Evolutionary conservation across 441 rosid species (phyloP).

Genomic region (Bruguiera hainesii): DNA sequence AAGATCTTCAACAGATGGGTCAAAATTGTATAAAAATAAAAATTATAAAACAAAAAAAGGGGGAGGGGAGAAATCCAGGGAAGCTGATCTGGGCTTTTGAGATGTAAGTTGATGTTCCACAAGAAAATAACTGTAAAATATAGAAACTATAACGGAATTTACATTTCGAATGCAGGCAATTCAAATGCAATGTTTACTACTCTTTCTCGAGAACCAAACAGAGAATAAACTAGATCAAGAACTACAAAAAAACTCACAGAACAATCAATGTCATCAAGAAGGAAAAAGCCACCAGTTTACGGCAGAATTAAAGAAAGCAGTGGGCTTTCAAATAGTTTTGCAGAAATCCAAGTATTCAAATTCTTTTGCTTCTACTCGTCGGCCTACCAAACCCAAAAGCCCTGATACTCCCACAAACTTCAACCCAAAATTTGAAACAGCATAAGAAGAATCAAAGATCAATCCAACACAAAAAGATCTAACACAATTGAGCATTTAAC

Average conservation of each 20-base stretch:
- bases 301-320: not conserved
- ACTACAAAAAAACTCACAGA: not conserved
- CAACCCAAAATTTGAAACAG: slow-evolving; percentile 2
- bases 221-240: slow-evolving; percentile 1
- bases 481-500: slow-evolving; percentile 14
- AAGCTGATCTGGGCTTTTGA: not conserved
- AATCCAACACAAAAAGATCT: slow-evolving; percentile 17
- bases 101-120: slow-evolving; percentile 1
- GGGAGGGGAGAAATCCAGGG: not conserved
- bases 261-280: not conserved
- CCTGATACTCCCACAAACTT: slow-evolving; percentile 2
- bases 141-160: not conserved
- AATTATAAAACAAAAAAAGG: not conserved
- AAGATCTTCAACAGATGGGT: not conserved
- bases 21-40: not conserved
- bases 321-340: not conserved
- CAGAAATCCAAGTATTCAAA: not conserved
- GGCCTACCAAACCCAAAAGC: slow-evolving; percentile 5
- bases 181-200: not conserved
- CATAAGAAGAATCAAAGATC: slow-evolving; percentile 12
- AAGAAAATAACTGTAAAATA: not conserved
- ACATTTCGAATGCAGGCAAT: not conserved
- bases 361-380: not conserved
- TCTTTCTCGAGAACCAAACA: slow-evolving; percentile 9
- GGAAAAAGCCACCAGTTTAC: not conserved